A percentile compares a stretch with the other conserved stretches of the same genome.
Evolutionary conservation across 139 green algal genomes (phyloP).

Genomic region (Prasinococcaceae sp.): DNA sequence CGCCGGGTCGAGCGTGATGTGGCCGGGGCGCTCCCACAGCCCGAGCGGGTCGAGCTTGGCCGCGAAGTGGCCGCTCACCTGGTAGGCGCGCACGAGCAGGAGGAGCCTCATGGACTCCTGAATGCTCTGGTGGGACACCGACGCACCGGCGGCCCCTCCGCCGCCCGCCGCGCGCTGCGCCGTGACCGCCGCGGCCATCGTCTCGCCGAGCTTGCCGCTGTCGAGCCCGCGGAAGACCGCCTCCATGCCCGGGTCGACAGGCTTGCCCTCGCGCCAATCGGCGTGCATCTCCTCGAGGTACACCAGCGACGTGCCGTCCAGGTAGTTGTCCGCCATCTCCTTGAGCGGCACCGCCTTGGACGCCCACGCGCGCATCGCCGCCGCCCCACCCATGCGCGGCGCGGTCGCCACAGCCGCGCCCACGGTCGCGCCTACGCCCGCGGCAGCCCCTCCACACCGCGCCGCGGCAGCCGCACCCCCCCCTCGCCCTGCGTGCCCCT

Average conservation of each 20-base stretch:
- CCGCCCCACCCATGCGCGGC: no score
- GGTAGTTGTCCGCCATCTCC: slow-evolving; percentile 87
- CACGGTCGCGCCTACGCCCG: no score
- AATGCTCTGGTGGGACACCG: slow-evolving; percentile 75
- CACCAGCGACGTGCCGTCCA: slow-evolving; percentile 64
- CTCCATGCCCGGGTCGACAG: slow-evolving; percentile 2
- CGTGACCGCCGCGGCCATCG: background rate
- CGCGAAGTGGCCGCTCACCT: slow-evolving; percentile 45
- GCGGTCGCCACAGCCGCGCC: no score
- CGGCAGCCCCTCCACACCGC: no score
- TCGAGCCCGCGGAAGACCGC: slow-evolving; percentile 3
- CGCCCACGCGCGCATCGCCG: no score
- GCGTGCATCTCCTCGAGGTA: slow-evolving; percentile 85
- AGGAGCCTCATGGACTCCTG: slow-evolving; percentile 85
- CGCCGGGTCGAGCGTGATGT: slow-evolving; percentile 53
- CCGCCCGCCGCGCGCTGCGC: background rate
- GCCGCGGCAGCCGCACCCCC: no score
- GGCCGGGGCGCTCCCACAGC: slow-evolving; percentile 38
- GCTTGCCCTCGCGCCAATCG: no score
- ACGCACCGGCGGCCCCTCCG: background rate
- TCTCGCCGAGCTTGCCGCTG: background rate
- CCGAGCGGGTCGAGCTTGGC: slow-evolving; percentile 82
- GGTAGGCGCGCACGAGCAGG: slow-evolving; percentile 81
- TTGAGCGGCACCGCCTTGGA: slow-evolving; percentile 63
- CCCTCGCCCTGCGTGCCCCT: no score